These are phyloP conservation scores for Cercospora berteroae DNA, from an alignment of 2,329 filamentous ascomycete genomes.

Conservation along the genomic window DNA sequence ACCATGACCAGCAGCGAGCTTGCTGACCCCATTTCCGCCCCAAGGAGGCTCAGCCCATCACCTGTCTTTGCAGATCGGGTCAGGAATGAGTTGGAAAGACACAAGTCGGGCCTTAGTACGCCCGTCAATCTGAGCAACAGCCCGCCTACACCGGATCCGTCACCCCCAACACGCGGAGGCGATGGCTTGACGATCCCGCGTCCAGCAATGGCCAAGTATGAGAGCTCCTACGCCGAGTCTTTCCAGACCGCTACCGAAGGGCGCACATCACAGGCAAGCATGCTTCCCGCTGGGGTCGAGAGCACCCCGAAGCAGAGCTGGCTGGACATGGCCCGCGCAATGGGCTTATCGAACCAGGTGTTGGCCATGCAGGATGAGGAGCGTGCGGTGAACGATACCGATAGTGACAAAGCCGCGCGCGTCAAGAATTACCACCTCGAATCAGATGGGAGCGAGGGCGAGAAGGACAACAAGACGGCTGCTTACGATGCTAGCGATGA, in stretches of 20 bases:
- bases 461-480: constrained; percentile 7
- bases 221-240: constrained; percentile 47
- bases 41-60: constrained; percentile 41
- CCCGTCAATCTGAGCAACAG: constrained; percentile 40
- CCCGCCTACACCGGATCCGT: constrained; percentile 39
- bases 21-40: constrained; percentile 28
- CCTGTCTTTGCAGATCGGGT: constrained; percentile 45
- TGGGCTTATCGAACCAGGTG: constrained; percentile 13
- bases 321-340: constrained; percentile 11
- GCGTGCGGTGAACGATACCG: constrained; percentile 11
- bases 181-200: constrained; percentile 24
- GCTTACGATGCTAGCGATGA: constrained; percentile 16
- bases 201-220: constrained; percentile 25
- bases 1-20: constrained; percentile 36
- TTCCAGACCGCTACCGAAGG: constrained; percentile 49
- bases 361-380: constrained; percentile 8
- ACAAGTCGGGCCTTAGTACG: constrained; percentile 43
- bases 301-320: constrained; percentile 17
- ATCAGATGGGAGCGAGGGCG: constrained; percentile 24
- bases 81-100: constrained; percentile 39
- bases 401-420: constrained; percentile 15
- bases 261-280: constrained; percentile 32
- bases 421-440: constrained; percentile 26
- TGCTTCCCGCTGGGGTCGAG: constrained; percentile 4
- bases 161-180: constrained; percentile 30